Conservation (phyloP, 495 filamentous ascomycete genomes). For the Rostrohypoxylon terebratum region DNA sequence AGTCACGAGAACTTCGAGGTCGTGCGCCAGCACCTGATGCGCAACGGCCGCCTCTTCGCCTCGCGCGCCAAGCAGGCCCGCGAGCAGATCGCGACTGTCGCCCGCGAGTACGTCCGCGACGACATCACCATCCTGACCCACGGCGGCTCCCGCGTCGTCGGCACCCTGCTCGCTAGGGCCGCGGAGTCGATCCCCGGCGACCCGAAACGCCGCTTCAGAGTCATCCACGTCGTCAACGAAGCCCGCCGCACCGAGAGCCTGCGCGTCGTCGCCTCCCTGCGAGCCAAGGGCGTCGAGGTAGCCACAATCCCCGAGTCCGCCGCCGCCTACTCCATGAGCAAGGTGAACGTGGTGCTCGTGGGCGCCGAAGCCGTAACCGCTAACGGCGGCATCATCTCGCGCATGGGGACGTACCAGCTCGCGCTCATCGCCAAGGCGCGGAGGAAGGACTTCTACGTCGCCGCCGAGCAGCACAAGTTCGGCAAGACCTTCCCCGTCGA, state of each 20-base stretch:
- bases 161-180: constrained; percentile 77
- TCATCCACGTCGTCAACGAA: constrained; percentile 79
- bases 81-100: constrained; percentile 82
- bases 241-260: constrained; percentile 61
- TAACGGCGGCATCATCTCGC: constrained; percentile 90
- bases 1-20: constrained; percentile 77
- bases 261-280: constrained; percentile 69
- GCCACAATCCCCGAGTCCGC: constrained; percentile 85
- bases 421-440: constrained; percentile 81
- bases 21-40: constrained; percentile 82
- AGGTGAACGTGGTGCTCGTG: constrained; percentile 83
- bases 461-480: constrained; percentile 92
- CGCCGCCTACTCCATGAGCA: constrained; percentile 85
- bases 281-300: constrained; percentile 80
- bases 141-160: constrained; percentile 86
- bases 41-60: constrained; percentile 86
- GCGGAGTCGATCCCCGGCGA: constrained; percentile 68
- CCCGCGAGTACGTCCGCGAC: constrained; percentile 79
- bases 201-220: constrained; percentile 75
- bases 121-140: constrained; percentile 85
- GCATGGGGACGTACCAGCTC: constrained; percentile 93
- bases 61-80: constrained; percentile 86
- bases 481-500: constrained; percentile 82
- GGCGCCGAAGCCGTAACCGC: constrained; percentile 96
- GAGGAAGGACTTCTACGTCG: constrained; percentile 87